These are phyloP conservation scores for Pyrenula aspistea DNA, from an alignment of 495 filamentous ascomycete species.

Conservation along the genomic window DNA sequence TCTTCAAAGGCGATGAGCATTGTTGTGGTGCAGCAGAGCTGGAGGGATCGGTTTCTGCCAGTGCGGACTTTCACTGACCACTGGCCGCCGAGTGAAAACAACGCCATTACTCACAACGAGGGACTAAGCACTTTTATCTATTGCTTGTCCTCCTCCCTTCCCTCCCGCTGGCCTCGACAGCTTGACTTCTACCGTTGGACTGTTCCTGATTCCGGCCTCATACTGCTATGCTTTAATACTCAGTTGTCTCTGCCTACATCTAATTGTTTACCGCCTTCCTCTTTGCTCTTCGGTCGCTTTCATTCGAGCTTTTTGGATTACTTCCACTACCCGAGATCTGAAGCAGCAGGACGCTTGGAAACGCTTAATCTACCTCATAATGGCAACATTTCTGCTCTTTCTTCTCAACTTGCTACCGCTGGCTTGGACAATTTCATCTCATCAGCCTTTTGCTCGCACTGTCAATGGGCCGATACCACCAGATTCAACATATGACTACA, in stretches of 20 bases:
- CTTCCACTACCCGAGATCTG: background rate
- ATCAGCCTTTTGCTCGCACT: background rate
- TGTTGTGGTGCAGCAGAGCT: too few species aligned
- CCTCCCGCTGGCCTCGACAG: too few species aligned
- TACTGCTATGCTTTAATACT: background rate
- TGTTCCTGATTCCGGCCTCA: too few species aligned
- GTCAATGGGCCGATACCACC: background rate
- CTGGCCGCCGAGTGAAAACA: too few species aligned
- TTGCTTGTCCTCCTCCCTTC: too few species aligned
- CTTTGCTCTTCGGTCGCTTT: background rate
- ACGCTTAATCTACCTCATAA: background rate
- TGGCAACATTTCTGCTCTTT: background rate
- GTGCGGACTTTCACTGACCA: too few species aligned
- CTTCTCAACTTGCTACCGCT: background rate
- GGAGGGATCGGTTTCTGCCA: too few species aligned
- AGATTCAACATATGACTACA: conserved; percentile 3
- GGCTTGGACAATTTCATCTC: background rate
- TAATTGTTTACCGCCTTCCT: background rate
- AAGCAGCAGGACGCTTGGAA: background rate
- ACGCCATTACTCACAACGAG: too few species aligned
- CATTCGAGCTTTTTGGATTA: background rate
- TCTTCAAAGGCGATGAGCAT: too few species aligned
- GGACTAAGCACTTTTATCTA: too few species aligned
- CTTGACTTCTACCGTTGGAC: too few species aligned
- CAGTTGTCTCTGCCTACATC: background rate